These are phyloP conservation scores for Penicilliopsis zonata DNA, from an alignment of 495 filamentous ascomycete genomes.

Conservation along the genomic window DNA sequence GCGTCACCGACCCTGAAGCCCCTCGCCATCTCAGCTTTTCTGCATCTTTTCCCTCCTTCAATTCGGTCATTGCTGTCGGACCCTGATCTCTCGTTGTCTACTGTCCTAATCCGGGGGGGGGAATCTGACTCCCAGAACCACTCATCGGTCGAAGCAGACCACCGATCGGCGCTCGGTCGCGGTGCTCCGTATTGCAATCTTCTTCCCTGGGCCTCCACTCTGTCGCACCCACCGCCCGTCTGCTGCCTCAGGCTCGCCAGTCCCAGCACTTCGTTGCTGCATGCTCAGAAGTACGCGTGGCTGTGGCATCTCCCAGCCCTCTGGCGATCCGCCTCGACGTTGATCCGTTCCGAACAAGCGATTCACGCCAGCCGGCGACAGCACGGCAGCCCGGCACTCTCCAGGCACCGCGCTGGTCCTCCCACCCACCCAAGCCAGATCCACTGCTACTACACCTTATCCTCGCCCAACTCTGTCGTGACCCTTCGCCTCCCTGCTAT, in stretches of 20 bases:
- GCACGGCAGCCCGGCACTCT: constrained; percentile 1
- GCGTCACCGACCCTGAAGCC: constrained; percentile 3
- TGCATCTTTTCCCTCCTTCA: background rate
- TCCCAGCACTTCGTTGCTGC: constrained; percentile 13
- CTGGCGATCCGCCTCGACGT: constrained; percentile 15
- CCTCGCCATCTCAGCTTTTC: constrained; percentile 1
- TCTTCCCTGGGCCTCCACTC: too few relatives aligned
- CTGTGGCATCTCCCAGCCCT: constrained; percentile 28
- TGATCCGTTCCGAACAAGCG: constrained; percentile 38
- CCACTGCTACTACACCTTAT: constrained; percentile 1
- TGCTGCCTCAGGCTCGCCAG: too few relatives aligned
- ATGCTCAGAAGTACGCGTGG: constrained; percentile 33
- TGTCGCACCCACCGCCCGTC: too few relatives aligned
- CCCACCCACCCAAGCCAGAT: background rate
- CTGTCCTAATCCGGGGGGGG: too few relatives aligned
- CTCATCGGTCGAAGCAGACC: too few relatives aligned
- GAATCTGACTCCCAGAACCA: too few relatives aligned
- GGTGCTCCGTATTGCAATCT: too few relatives aligned
- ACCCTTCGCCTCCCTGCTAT: background rate
- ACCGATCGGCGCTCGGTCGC: too few relatives aligned
- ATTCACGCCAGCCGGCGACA: constrained; percentile 16
- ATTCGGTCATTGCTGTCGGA: constrained; percentile 6
- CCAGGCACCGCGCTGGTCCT: constrained; percentile 2
- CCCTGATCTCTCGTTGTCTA: too few relatives aligned
- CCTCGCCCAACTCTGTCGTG: constrained; percentile 1